phyloP scores from a whole-genome alignment of 2,329 filamentous ascomycete species.

The Botrytis deweyae region DNA sequence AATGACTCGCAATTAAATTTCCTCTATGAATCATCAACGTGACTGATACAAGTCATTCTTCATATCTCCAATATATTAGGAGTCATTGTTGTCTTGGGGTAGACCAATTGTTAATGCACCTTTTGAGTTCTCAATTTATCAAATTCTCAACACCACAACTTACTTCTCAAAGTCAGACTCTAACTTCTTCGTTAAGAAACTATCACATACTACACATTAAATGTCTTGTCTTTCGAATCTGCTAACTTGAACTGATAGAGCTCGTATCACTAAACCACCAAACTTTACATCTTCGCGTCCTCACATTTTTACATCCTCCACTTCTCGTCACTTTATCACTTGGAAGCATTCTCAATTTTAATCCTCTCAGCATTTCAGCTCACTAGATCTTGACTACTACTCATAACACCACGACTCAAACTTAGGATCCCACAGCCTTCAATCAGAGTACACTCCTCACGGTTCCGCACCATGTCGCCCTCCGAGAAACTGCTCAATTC shows the following conservation, averaged over 20 bases:
- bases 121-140: not conserved
- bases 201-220: not conserved
- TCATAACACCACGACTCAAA: not conserved
- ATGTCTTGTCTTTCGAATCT: not conserved
- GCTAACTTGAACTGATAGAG: too few relatives aligned
- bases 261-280: too few relatives aligned
- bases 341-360: not conserved
- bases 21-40: not conserved
- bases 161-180: not conserved
- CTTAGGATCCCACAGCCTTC: not conserved
- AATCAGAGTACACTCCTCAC: not conserved
- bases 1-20: not conserved
- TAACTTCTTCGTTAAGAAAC: not conserved
- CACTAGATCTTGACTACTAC: rapidly evolving
- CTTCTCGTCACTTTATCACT: not conserved
- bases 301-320: not conserved
- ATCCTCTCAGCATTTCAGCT: not conserved
- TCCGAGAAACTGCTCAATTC: not conserved
- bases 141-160: not conserved
- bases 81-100: not conserved
- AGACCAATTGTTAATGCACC: not conserved
- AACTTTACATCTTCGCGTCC: not conserved
- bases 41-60: not conserved
- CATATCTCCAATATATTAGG: rapidly evolving
- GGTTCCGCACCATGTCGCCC: not conserved